Evolutionary conservation across 192 early-diverging fungal species (phyloP), one percentile per base, ranked within the genome.

Genomic region (Backusella psychrophila): DNA sequence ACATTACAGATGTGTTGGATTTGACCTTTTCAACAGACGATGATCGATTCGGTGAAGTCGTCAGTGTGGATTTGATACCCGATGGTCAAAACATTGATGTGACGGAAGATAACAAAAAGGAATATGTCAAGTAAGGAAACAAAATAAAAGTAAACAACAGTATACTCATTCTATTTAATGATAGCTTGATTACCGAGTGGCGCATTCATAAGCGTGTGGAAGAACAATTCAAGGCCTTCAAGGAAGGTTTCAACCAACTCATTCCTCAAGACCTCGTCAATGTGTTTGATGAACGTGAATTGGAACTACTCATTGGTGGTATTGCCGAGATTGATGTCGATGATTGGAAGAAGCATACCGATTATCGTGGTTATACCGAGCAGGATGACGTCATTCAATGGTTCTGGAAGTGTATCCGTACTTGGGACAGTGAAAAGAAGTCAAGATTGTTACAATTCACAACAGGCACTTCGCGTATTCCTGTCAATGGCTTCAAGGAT

Each of bases 311-410:
- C 56, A 97, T 99, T 85, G 96, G 97, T 33, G 97, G 97, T 73
- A 91, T 99, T 78, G 93, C 93, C 35, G 96, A 99, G 73, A 95
- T 99, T 72, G 96, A 99, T 85, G 86, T 97, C 4, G 96, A 97
- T 52, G 97, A 99, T 84, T 99, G 97, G 97, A 96, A 95, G 89
- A 99, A 97, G 84, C 89, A 98, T 79, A 99, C 96, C 3, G 96
- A 99, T 83, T 99, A 99, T 78, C 84, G 97, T 74, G 96, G 96
- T 14, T 99, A 96, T 87, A 95, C 93, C 17, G 96, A 99, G 81
- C 91, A 93, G 31, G 97, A 99, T 82, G 94, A 96, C 77, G 93
- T 96, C 3, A 89, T 98, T 74, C 93, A 94, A 80, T 96, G 93
- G 93, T 99, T 99, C 91, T 99, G 97, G 97, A 92, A 95, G 88